phyloP scores from a whole-genome alignment of 768 basidiomycete genomes.

The Pulveroboletus sp. region DNA sequence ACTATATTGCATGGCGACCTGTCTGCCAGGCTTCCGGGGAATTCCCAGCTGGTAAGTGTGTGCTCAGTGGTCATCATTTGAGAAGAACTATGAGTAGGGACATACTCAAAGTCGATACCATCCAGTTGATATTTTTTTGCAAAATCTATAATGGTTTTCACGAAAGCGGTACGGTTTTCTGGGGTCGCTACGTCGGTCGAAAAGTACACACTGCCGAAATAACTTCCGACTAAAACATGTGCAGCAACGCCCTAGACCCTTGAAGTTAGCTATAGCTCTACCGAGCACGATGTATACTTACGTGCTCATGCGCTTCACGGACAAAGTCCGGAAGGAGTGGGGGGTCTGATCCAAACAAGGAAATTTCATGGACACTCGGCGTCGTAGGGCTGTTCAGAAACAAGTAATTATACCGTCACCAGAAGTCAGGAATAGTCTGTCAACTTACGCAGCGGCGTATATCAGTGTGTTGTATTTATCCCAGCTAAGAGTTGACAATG shows the following conservation, averaged over 20 bases:
- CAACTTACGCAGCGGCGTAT: slow-evolving; percentile 60
- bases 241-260: slow-evolving; percentile 50
- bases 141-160: slow-evolving; percentile 52
- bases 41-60: slow-evolving; percentile 43
- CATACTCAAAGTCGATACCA: slow-evolving; percentile 44
- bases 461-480: slow-evolving; percentile 64
- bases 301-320: slow-evolving; percentile 34
- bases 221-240: slow-evolving; percentile 65
- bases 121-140: slow-evolving; percentile 51
- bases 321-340: slow-evolving; percentile 61
- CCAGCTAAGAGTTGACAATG: slow-evolving; percentile 60
- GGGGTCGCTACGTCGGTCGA: slow-evolving; percentile 58
- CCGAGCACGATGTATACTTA: slow-evolving; percentile 10
- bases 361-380: slow-evolving; percentile 26
- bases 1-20: slow-evolving; percentile 73
- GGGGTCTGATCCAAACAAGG: slow-evolving; percentile 39
- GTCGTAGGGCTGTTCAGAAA: slow-evolving; percentile 30
- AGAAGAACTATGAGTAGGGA: not conserved
- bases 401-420: not conserved
- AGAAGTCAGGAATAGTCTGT: not conserved
- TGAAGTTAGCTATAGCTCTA: not conserved
- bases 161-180: slow-evolving; percentile 61
- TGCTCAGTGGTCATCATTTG: not conserved
- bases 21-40: slow-evolving; percentile 57
- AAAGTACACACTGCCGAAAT: slow-evolving; percentile 62